Evolutionary conservation across 345 rosid genomes (phyloP).

Genomic region (Schrenkiella parvula): DNA sequence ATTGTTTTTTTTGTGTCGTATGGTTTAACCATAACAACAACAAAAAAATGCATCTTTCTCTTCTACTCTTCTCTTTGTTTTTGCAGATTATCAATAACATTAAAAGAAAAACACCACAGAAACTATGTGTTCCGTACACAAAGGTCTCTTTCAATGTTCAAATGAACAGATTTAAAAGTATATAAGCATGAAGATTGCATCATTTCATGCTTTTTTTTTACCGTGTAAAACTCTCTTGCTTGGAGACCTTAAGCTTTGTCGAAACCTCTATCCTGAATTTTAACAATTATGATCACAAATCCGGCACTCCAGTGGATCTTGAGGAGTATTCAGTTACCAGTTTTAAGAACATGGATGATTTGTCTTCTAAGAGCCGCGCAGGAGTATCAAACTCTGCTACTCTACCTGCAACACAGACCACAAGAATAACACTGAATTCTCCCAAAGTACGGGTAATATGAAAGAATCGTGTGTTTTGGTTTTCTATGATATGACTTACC

Average conservation of each 20-base stretch:
- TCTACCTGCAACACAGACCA: constrained; percentile 54
- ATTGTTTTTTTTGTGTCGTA: too few species aligned
- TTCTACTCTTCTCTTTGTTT: not conserved
- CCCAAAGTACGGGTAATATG: not conserved
- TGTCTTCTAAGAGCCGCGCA: constrained; percentile 69
- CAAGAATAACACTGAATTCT: not conserved
- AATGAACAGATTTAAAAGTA: constrained; percentile 12
- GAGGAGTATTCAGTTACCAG: constrained; percentile 86
- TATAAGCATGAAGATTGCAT: constrained; percentile 6
- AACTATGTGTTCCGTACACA: constrained; percentile 22
- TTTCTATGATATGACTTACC: constrained; percentile 42
- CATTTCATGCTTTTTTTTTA: not conserved
- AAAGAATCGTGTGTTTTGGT: not conserved
- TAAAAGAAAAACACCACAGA: not conserved
- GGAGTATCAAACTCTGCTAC: constrained; percentile 95
- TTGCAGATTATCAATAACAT: constrained; percentile 16
- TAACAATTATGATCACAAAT: constrained; percentile 42
- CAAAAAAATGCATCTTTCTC: not conserved
- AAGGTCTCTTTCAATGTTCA: constrained; percentile 12
- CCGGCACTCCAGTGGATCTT: constrained; percentile 92
- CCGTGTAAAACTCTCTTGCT: constrained; percentile 1
- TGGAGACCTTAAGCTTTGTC: constrained; percentile 23
- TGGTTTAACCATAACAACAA: too few species aligned
- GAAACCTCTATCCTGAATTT: not conserved
- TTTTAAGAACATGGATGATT: constrained; percentile 90